Conservation (phyloP, 1,284 basidiomycete species). For the Kalmanozyma brasiliensis region DNA sequence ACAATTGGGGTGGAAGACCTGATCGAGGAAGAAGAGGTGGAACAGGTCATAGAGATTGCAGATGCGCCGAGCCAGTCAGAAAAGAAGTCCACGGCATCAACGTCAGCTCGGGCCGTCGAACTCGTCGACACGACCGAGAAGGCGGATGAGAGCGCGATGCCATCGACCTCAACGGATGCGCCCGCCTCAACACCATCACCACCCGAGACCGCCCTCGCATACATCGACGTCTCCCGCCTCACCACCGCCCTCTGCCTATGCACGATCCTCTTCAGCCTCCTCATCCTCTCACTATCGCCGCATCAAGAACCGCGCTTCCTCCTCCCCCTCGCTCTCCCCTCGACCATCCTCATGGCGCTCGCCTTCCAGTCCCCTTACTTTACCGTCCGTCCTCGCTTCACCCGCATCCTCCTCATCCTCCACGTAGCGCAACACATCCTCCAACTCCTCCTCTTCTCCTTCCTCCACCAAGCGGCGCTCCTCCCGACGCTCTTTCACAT, state of each 20-base stretch:
- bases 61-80: background rate
- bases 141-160: no score
- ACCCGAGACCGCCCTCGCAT: background rate
- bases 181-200: no score
- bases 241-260: conserved; percentile 10
- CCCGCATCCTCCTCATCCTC: conserved; percentile 4
- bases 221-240: conserved; percentile 15
- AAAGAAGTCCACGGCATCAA: background rate
- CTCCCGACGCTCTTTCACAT: conserved; percentile 40
- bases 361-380: conserved; percentile 22
- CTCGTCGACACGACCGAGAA: no score
- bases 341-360: conserved; percentile 37
- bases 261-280: conserved; percentile 34
- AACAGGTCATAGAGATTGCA: background rate
- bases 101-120: no score
- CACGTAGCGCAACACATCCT: conserved; percentile 39
- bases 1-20: background rate
- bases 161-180: no score
- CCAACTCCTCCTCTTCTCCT: conserved; percentile 42
- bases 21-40: conserved; percentile 3
- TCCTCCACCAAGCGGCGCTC: conserved; percentile 48
- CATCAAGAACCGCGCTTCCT: conserved; percentile 69
- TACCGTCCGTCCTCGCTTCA: conserved; percentile 15
- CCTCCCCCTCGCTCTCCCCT: conserved; percentile 62
- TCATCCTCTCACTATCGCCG: conserved; percentile 63